Evolutionary conservation across 2,329 filamentous ascomycete genomes (phyloP), one percentile per base, ranked within the genome.

Genomic region (Arthroderma sp.): DNA sequence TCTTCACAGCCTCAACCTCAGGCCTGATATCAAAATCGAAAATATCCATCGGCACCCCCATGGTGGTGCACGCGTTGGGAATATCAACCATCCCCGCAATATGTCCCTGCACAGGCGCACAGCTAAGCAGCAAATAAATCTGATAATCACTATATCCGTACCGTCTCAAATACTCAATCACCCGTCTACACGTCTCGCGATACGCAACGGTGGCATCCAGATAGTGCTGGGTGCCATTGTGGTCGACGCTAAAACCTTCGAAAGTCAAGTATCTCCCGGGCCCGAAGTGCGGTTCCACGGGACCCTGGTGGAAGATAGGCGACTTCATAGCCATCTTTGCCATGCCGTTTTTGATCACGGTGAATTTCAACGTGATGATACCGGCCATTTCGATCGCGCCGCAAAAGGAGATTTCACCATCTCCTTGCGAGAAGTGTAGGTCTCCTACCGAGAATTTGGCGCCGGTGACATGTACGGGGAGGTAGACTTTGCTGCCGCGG

Each of bases 321-420:
- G 77, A 82, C 62, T 86, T 88, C 66, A 93, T 80, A 0, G 73
- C 81, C 43, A 94, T 65, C 31, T 85, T 74, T 38, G 71, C 71
- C 57, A 93, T 74, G 15, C 87, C 88, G 51, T 78, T 74, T 61
- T 91, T 93, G 70, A 94, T 80, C 10, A 94, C 83, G 41, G 77
- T 80, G 69, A 94, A 88, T 56, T 91, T 94, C 63, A 94, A 76
- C 2, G 87, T 94, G 54, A 94, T 94, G 37, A 85, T 70, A 4
- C 87, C 87, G 0, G 87, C 85, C 84, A 95, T 95, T 62, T 95
- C 88, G 55, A 94, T 95, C 4, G 87, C 88, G 15, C 83, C 83
- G 51, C 83, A 87, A 59, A 87, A 95, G 2, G 80, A 85, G 48
- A 94, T 93, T 60, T 94, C 87, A 5, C 87, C 87, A 57, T 94